phyloP scores from a whole-genome alignment of 2,329 filamentous ascomycete genomes.

The Calonectria crousiana region DNA sequence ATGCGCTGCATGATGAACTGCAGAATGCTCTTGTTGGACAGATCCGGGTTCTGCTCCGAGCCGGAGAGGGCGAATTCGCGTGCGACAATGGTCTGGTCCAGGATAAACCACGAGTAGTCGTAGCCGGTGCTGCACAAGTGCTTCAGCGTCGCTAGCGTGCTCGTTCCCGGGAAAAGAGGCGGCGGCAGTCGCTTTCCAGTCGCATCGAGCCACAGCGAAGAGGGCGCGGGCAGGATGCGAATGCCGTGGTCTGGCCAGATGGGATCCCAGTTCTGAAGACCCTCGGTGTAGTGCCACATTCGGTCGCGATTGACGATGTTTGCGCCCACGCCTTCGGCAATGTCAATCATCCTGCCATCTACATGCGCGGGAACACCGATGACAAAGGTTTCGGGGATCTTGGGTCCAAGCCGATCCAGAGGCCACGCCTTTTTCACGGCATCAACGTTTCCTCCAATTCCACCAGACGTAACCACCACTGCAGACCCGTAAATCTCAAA shows the following conservation, averaged over 20 bases:
- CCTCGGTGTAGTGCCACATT: slow-evolving; percentile 77
- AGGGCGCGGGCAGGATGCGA: slow-evolving; percentile 70
- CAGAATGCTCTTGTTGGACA: slow-evolving; percentile 68
- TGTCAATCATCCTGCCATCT: slow-evolving; percentile 73
- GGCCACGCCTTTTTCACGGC: slow-evolving; percentile 71
- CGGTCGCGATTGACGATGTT: slow-evolving; percentile 70
- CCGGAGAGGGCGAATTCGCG: slow-evolving; percentile 72
- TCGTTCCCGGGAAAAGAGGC: slow-evolving; percentile 67
- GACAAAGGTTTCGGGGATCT: slow-evolving; percentile 68
- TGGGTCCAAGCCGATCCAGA: slow-evolving; percentile 66
- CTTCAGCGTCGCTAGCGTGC: slow-evolving; percentile 69
- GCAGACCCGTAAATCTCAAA: slow-evolving; percentile 68
- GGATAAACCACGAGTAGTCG: slow-evolving; percentile 74
- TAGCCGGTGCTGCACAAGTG: slow-evolving; percentile 71
- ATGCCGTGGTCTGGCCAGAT: slow-evolving; percentile 74
- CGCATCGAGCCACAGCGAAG: slow-evolving; percentile 73
- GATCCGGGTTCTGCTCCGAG: slow-evolving; percentile 73
- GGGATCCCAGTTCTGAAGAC: slow-evolving; percentile 70
- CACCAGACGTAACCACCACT: slow-evolving; percentile 68
- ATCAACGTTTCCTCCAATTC: slow-evolving; percentile 73
- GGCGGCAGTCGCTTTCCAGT: slow-evolving; percentile 69
- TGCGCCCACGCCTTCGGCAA: slow-evolving; percentile 65
- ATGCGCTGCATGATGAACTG: slow-evolving; percentile 64
- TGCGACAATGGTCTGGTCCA: slow-evolving; percentile 69
- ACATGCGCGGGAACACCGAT: slow-evolving; percentile 73